phyloP scores from a whole-genome alignment of 192 early-diverging fungal genomes.

The Dispira simplex region DNA sequence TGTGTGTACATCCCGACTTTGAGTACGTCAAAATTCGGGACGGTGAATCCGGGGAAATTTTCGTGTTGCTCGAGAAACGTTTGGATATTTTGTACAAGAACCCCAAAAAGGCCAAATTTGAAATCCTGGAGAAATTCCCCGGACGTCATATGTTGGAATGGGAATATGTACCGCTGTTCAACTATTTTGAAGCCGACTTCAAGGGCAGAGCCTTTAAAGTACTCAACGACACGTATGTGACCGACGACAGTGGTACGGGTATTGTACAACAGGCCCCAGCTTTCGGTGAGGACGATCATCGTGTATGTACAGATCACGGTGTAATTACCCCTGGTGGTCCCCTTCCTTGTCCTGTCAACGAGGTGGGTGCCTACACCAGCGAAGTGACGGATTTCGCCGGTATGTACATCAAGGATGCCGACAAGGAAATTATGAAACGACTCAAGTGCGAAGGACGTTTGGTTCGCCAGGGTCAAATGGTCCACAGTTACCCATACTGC shows the following conservation, averaged over 20 bases:
- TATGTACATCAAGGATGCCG: conserved; percentile 89
- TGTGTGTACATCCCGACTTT: conserved; percentile 84
- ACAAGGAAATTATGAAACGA: conserved; percentile 89
- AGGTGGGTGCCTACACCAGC: conserved; percentile 61
- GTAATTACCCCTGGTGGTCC: conserved; percentile 72
- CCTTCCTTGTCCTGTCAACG: conserved; percentile 83
- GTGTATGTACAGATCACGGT: conserved; percentile 66
- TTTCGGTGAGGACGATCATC: conserved; percentile 99
- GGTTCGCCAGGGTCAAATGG: conserved; percentile 79
- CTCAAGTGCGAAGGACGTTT: conserved; percentile 68
- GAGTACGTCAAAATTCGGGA: conserved; percentile 95
- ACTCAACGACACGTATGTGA: conserved; percentile 82
- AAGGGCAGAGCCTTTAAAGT: conserved; percentile 73
- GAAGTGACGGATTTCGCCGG: conserved; percentile 67
- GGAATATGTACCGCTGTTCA: conserved; percentile 84
- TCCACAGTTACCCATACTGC: conserved; percentile 96
- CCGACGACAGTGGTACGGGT: conserved; percentile 87
- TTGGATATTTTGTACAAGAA: conserved; percentile 87
- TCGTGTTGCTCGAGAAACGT: conserved; percentile 75
- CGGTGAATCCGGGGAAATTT: conserved; percentile 62
- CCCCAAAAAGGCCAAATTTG: conserved; percentile 86
- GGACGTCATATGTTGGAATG: conserved; percentile 69
- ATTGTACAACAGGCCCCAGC: conserved; percentile 96
- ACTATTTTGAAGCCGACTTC: conserved; percentile 59
- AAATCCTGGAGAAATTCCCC: conserved; percentile 57